These are phyloP conservation scores for Scheffersomyces titani DNA, from an alignment of 1,139 yeast species.

Conservation along the genomic window DNA sequence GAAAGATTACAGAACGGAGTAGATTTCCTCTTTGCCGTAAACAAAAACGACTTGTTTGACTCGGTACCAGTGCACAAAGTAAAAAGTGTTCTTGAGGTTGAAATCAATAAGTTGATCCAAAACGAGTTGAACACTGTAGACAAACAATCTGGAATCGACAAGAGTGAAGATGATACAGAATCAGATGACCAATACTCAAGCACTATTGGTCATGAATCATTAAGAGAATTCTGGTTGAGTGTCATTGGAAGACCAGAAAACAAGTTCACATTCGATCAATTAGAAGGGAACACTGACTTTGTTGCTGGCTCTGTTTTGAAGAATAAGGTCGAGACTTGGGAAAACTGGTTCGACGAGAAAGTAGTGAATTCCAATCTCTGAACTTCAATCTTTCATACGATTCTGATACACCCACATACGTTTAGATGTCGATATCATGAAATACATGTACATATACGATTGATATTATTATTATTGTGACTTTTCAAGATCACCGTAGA, in stretches of 20 bases:
- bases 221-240: slow-evolving; percentile 45
- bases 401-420: background rate
- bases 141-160: slow-evolving; percentile 35
- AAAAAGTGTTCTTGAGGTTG: slow-evolving; percentile 57
- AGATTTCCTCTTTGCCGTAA: slow-evolving; percentile 74
- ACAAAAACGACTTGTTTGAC: slow-evolving; percentile 82
- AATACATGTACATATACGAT: background rate
- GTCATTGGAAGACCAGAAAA: slow-evolving; percentile 42
- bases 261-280: slow-evolving; percentile 56
- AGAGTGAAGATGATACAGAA: slow-evolving; percentile 27
- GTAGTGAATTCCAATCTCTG: slow-evolving; percentile 49
- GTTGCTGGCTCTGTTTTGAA: slow-evolving; percentile 69
- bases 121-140: slow-evolving; percentile 20
- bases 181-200: slow-evolving; percentile 26
- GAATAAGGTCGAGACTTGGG: slow-evolving; percentile 59
- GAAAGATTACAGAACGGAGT: slow-evolving; percentile 61
- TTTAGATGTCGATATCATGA: background rate
- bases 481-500: background rate
- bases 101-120: slow-evolving; percentile 59
- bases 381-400: background rate
- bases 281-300: slow-evolving; percentile 76
- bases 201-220: slow-evolving; percentile 24
- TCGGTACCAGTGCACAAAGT: slow-evolving; percentile 70
- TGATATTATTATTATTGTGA: background rate
- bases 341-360: slow-evolving; percentile 75